Evolutionary conservation across 2,329 filamentous ascomycete genomes (phyloP), one percentile per base, ranked within the genome.

Genomic region (Helotiales sp.): DNA sequence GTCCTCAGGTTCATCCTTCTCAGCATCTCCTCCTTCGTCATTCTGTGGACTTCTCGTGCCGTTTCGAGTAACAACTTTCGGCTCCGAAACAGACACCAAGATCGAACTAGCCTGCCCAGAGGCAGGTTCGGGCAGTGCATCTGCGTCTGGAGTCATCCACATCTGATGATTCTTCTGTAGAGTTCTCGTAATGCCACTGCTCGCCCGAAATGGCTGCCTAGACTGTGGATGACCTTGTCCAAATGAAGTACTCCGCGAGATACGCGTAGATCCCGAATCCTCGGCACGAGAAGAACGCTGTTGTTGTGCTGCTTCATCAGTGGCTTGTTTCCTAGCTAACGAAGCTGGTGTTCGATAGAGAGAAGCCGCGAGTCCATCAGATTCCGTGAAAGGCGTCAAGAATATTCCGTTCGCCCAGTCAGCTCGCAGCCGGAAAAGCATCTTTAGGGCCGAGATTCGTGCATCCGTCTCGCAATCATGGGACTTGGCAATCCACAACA

Each of bases 371-470:
- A 96, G 77, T 53, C 84, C 85, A 63, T 88, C 84, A 27, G 86
- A 88, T 70, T 96, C 91, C 1, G 88, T 84, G 29, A 84, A 82
- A 31, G 83, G 75, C 7, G 85, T 85, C 53, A 96, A 77, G 57
- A 88, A 91, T 3, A 97, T 81, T 44, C 87, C 83, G 63, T 93
- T 85, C 9, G 88, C 85, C 70, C 89, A 91, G 72, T 96, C 91
- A 22, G 91, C 91, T 58, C 93, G 84, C 29, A 97, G 76, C 42
- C 93, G 85, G 70, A 96, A 93, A 2, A 97, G 77, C 42, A 93
- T 75, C 67, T 90, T 91, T 78, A 93, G 84, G 2, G 88, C 86
- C 12, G 86, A 87, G 25, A 95, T 76, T 6, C 90, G 86, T 52
- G 89, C 86, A 72, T 90, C 86, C 6, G 81, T 77, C 58, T 89